These are phyloP conservation scores for Aspergillus unguis DNA, from an alignment of 2,329 filamentous ascomycete species.

Conservation along the genomic window DNA sequence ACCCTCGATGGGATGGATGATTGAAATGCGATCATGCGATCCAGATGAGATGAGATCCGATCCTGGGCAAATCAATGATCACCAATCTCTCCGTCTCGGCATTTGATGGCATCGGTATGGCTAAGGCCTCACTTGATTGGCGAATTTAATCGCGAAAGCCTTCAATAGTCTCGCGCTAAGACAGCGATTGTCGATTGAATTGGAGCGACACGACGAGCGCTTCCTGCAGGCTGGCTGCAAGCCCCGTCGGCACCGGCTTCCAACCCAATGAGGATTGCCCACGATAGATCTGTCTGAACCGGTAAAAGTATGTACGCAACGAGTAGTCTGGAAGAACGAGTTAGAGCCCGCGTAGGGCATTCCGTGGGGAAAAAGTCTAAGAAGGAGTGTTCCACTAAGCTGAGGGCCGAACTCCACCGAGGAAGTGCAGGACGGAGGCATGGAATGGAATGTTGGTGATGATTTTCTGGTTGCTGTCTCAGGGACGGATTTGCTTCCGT, in stretches of 20 bases:
- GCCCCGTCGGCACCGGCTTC: background rate
- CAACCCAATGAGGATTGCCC: background rate
- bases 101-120: background rate
- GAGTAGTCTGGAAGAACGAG: no score
- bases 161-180: conserved; percentile 7
- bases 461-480: background rate
- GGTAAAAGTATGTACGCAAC: no score
- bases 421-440: background rate
- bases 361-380: no score
- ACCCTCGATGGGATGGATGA: background rate
- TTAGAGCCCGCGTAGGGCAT: no score
- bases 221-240: background rate
- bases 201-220: background rate
- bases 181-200: background rate
- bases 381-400: no score
- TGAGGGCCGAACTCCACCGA: background rate
- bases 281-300: background rate
- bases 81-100: background rate
- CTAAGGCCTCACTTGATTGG: background rate
- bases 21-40: background rate
- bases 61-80: background rate
- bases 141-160: background rate
- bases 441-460: background rate
- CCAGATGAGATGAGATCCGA: conserved; percentile 8
- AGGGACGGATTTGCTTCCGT: background rate